Base-by-base conservation (phyloP, 2,329 filamentous ascomycete species). In the Cadophora malorum region DNA sequence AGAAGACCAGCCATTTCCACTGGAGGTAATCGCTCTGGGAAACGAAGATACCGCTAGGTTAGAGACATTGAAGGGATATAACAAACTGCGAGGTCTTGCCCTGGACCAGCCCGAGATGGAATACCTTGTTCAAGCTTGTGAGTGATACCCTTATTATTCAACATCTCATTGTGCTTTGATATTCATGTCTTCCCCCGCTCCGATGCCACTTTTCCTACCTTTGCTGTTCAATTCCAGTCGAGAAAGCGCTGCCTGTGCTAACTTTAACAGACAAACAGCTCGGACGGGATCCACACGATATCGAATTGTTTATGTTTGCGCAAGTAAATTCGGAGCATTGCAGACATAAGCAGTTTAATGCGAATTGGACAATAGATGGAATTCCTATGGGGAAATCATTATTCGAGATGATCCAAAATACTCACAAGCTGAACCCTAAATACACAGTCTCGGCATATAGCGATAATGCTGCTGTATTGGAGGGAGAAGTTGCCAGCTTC, bases 261-360 rank as follows among this genome's bases (percentile, higher is more conserved):
- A 64, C 55, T 45, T 12, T 19, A 28, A 28, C 28, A 64, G 62
- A 93, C 80, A 88, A 88, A 6, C 86, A 76, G 63, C 62, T 89
- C 21, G 86, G 88, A 70, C 83, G 89, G 47, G 83, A 86, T 60
- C 93, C 93, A 0, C 71, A 74, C 69, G 96, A 98, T 78, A 92
- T 98, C 55, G 96, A 99, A 81, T 85, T 98, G 25, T 98, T 98
- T 85, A 98, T 98, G 96, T 99, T 98, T 79, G 95, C 95, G 19
- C 96, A 99, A 81, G 95, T 99, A 79, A 98, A 98, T 83, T 98
- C 95, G 3, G 96, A 99, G 84, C 95, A 98, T 80, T 97, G 78
- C 69, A 76, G 80, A 62, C 81, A 84, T 69, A 97, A 97, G 83
- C 92, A 96, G 75, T 99, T 99, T 86, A 99, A 99, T 80, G 94